Evolutionary conservation across 306 rosid genomes (phyloP).

Genomic region (Potentilla sterilis): DNA sequence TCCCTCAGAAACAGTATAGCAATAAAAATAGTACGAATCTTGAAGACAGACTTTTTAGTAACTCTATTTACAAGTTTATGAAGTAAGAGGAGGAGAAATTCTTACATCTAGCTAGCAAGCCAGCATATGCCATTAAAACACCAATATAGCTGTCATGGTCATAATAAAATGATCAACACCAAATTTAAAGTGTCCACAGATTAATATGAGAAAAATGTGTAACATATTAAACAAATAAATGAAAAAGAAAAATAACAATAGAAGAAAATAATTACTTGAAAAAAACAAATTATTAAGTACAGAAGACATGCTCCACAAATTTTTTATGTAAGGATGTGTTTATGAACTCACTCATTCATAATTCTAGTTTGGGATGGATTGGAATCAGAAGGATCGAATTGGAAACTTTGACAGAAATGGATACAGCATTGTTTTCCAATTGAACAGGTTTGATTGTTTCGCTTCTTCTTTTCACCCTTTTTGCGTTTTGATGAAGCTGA

Average conservation of each 20-base stretch:
- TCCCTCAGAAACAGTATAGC: slow-evolving; percentile 75
- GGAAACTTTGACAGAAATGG: slow-evolving; percentile 86
- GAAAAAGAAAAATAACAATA: neutral
- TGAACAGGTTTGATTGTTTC: slow-evolving; percentile 43
- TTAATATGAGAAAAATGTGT: neutral
- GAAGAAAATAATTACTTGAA: slow-evolving; percentile 2
- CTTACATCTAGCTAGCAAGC: slow-evolving; percentile 84
- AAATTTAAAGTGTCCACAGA: neutral
- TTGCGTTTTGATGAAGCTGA: slow-evolving; percentile 71
- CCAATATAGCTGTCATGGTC: slow-evolving; percentile 72
- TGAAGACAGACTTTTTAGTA: slow-evolving; percentile 10
- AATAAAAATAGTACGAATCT: slow-evolving; percentile 13
- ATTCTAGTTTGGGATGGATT: slow-evolving; percentile 46
- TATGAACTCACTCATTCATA: slow-evolving; percentile 58
- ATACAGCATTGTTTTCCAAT: slow-evolving; percentile 88
- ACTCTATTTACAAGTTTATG: slow-evolving; percentile 6
- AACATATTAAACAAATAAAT: neutral
- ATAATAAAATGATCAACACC: slow-evolving; percentile 14
- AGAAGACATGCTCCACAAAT: neutral
- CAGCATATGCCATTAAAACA: slow-evolving; percentile 78
- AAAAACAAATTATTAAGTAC: slow-evolving; percentile 3
- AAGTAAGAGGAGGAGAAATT: slow-evolving; percentile 32
- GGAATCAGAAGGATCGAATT: slow-evolving; percentile 62
- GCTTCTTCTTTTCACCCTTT: slow-evolving; percentile 70
- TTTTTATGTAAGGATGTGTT: neutral